A percentile compares a stretch with the other conserved stretches of the same genome.
These are phyloP conservation scores for Hylodesmum podocarpum DNA, from an alignment of 306 rosid genomes.

Conservation along the genomic window DNA sequence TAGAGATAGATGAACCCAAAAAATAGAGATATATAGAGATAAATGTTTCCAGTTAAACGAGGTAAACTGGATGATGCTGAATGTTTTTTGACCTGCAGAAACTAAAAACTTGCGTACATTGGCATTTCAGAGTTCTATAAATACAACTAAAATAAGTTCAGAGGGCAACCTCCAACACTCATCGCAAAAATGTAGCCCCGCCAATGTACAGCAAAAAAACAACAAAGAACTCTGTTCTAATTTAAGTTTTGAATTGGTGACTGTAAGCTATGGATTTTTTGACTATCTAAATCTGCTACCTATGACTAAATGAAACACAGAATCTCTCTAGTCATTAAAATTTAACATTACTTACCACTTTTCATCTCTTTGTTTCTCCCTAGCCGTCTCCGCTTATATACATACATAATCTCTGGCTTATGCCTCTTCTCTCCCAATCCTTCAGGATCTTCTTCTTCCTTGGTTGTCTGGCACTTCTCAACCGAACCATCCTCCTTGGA, in stretches of 20 bases:
- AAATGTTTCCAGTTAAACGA: background rate
- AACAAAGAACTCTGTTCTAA: slow-evolving; percentile 18
- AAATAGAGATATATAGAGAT: background rate
- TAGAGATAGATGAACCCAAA: background rate
- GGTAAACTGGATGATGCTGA: slow-evolving; percentile 5
- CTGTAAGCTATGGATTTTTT: slow-evolving; percentile 31
- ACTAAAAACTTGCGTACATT: slow-evolving; percentile 20
- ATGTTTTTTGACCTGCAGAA: slow-evolving; percentile 1
- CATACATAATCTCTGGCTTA: slow-evolving; percentile 40
- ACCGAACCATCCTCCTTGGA: slow-evolving; percentile 27
- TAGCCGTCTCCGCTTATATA: slow-evolving; percentile 55
- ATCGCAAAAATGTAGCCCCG: slow-evolving; percentile 27
- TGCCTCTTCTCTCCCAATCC: slow-evolving; percentile 30
- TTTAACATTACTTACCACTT: slow-evolving; percentile 33
- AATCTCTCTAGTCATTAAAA: slow-evolving; percentile 22
- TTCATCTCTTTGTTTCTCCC: slow-evolving; percentile 32
- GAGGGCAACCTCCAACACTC: slow-evolving; percentile 27
- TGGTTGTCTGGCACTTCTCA: slow-evolving; percentile 20
- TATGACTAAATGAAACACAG: slow-evolving; percentile 25
- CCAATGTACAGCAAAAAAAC: slow-evolving; percentile 34
- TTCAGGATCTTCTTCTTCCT: slow-evolving; percentile 29
- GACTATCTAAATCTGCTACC: slow-evolving; percentile 25
- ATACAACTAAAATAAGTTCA: slow-evolving; percentile 23
- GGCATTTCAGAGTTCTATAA: slow-evolving; percentile 29
- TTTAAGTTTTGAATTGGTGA: slow-evolving; percentile 31